phyloP scores from a whole-genome alignment of 805 yeast genomes.

The Cyberlindnera mycetangii region DNA sequence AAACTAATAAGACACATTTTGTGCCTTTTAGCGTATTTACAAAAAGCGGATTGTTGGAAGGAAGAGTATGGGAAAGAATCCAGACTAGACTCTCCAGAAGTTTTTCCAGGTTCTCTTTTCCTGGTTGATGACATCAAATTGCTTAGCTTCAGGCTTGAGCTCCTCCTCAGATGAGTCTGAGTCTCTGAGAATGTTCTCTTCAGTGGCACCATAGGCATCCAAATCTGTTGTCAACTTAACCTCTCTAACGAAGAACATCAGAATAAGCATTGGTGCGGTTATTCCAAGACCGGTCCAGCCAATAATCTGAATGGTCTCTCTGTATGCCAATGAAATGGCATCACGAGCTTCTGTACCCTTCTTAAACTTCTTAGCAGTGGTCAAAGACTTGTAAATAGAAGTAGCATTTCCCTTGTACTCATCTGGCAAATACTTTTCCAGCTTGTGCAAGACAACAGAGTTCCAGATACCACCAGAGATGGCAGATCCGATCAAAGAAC shows the following conservation, averaged over 20 bases:
- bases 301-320: constrained; percentile 31
- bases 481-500: constrained; percentile 30
- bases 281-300: constrained; percentile 31
- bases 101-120: constrained; percentile 23
- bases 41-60: not conserved
- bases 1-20: too few relatives aligned
- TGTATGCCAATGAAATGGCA: constrained; percentile 31
- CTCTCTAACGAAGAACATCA: constrained; percentile 30
- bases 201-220: constrained; percentile 23
- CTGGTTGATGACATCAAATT: not conserved
- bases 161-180: not conserved
- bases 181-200: constrained; percentile 6
- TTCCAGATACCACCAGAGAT: constrained; percentile 32
- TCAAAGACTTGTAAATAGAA: constrained; percentile 27
- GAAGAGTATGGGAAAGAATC: not conserved
- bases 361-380: constrained; percentile 25
- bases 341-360: constrained; percentile 28
- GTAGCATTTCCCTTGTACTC: constrained; percentile 21
- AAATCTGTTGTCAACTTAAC: constrained; percentile 25
- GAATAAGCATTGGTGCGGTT: constrained; percentile 27
- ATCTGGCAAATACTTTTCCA: constrained; percentile 25
- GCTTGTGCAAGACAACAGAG: constrained; percentile 20
- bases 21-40: too few relatives aligned
- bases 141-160: not conserved
- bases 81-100: constrained; percentile 16